A percentile compares a stretch with the other conserved stretches of the same genome.
Evolutionary conservation across 139 green algal genomes (phyloP).

Genomic region (Coelastrella sp.): DNA sequence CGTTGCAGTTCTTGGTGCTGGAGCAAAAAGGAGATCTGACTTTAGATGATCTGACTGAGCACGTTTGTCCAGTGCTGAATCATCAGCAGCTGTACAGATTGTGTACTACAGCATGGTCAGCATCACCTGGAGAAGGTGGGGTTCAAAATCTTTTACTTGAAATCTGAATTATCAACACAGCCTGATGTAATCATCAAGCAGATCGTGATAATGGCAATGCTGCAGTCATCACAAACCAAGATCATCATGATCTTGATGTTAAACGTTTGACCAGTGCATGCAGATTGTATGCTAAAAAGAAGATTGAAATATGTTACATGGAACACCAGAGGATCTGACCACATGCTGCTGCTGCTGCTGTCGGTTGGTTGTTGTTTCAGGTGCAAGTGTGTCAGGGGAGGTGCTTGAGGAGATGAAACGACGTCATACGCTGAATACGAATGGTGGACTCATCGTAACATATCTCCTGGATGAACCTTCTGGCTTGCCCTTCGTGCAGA

Average conservation of each 20-base stretch:
- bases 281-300: neutral
- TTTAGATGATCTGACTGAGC: constrained; percentile 33
- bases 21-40: constrained; percentile 32
- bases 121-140: constrained; percentile 77
- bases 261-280: neutral
- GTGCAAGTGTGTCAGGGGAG: constrained; percentile 79
- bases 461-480: constrained; percentile 45
- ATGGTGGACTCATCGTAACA: constrained; percentile 39
- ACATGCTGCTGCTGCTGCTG: neutral
- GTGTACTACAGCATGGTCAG: constrained; percentile 43
- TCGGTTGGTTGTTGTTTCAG: constrained; percentile 73
- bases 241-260: no score
- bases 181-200: neutral
- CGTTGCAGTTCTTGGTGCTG: constrained; percentile 53
- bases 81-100: constrained; percentile 47
- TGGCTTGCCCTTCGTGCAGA: constrained; percentile 7
- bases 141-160: neutral
- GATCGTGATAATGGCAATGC: no score
- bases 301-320: neutral
- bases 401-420: constrained; percentile 71
- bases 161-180: neutral
- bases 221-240: no score
- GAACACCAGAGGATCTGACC: no score
- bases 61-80: constrained; percentile 36
- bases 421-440: neutral